Evolutionary conservation across 1,139 yeast genomes (phyloP).

Genomic region (Pneumocystis murina): DNA sequence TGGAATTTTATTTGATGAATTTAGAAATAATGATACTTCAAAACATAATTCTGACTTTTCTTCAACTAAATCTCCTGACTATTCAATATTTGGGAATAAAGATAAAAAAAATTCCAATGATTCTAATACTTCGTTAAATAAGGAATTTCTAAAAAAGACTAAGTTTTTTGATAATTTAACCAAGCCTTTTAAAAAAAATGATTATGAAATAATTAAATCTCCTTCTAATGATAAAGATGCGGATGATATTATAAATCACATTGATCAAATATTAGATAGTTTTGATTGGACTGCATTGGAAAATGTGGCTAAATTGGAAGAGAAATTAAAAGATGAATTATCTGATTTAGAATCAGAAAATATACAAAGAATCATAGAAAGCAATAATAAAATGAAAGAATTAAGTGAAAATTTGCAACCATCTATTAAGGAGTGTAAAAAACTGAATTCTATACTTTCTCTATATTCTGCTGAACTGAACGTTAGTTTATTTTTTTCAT

Average conservation of each 20-base stretch:
- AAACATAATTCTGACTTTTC: neutral
- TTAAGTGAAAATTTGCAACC: conserved; percentile 30
- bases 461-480: conserved; percentile 45
- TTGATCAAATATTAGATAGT: conserved; percentile 34
- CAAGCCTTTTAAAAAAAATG: neutral
- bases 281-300: conserved; percentile 59
- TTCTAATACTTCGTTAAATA: neutral
- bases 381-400: conserved; percentile 32
- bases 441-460: conserved; percentile 41
- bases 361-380: conserved; percentile 33
- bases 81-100: neutral
- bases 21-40: neutral
- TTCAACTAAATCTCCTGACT: neutral
- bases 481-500: neutral
- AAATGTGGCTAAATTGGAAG: conserved; percentile 41
- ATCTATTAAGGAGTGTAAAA: conserved; percentile 41
- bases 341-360: conserved; percentile 42
- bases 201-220: neutral
- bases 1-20: neutral
- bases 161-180: neutral
- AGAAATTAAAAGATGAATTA: conserved; percentile 41
- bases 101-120: neutral
- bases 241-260: neutral
- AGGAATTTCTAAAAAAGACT: neutral
- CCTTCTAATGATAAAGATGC: neutral